These are phyloP conservation scores for Trichoderma koningiopsis DNA, from an alignment of 2,329 filamentous ascomycete genomes.

Conservation along the genomic window DNA sequence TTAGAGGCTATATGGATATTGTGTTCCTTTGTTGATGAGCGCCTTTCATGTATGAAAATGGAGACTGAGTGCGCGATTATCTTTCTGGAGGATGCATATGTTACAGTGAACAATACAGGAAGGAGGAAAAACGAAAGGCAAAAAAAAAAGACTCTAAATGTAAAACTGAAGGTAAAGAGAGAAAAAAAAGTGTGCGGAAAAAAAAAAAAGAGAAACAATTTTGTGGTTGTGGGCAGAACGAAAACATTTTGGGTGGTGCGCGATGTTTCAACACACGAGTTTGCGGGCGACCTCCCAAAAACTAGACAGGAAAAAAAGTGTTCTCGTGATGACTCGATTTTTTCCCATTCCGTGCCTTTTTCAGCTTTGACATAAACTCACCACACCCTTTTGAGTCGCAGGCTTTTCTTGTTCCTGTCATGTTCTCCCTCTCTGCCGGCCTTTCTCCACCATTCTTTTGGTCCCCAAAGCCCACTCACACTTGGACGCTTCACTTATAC, in stretches of 20 bases:
- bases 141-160: background rate
- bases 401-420: constrained; percentile 2
- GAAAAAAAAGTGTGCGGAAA: background rate
- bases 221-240: background rate
- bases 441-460: background rate
- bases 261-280: background rate
- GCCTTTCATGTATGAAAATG: constrained; percentile 2
- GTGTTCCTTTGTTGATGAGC: background rate
- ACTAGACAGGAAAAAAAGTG: background rate
- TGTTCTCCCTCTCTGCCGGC: background rate
- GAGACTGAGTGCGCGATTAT: constrained; percentile 1
- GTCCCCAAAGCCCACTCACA: constrained; percentile 10
- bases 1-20: background rate
- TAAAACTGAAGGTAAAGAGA: background rate
- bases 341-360: background rate
- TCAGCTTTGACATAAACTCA: constrained; percentile 5
- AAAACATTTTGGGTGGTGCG: background rate
- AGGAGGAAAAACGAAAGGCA: background rate
- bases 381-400: background rate
- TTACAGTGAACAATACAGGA: background rate
- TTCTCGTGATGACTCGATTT: constrained; percentile 16
- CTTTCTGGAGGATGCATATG: background rate
- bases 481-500: background rate
- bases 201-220: background rate
- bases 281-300: background rate